Evolutionary conservation across 768 basidiomycete genomes (phyloP), one percentile per base, ranked within the genome.

Genomic region (Collybia nuda): DNA sequence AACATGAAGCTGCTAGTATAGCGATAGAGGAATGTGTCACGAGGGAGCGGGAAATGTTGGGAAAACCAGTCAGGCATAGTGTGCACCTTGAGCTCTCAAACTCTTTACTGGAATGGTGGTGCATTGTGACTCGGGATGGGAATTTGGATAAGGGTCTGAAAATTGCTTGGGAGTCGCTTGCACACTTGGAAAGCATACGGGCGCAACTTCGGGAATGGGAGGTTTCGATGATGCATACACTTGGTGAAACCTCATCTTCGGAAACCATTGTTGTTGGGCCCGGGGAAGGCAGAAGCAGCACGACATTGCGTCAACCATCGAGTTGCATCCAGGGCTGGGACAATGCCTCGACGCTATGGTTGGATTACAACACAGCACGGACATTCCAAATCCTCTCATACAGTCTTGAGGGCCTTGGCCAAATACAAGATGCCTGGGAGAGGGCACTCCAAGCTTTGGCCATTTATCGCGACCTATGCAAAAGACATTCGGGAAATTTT

Each of bases 301-400:
- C n/a, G n/a, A n/a, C n/a, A n/a, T n/a, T 28, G 26, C 23, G 32
- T 22, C 9, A 32, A 2, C 45, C 39, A 29, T 22, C 12, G 6
- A 37, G 19, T 21, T 28, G n/a, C 9, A 36, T 26, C 19, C 3
- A 32, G 2, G 14, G 32, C 12, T 32, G 45, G 24, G 54, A 52
- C n/a, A 24, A 48, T 15, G 46, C 47, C 4, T 46, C 51, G 12
- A 44, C 45, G 2, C 5, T 48, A 8, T 52, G 54, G 51, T 28
- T 55, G 14, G 47, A 55, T 35, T 52, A 19, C 21, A 55, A 52
- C 32, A 55, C 54, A 1, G 54, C 46, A 37, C 54, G 54, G 17
- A 51, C 54, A 7, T 39, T 47, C 2, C 43, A 32, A 17, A 44
- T 41, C 29, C 46, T 55, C 7, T 47, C 54, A 2, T 52, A 35